Percentiles rank a stretch among this genome's conserved stretches.
These are phyloP conservation scores for Candida montana DNA, from an alignment of 805 yeast species.

Conservation along the genomic window DNA sequence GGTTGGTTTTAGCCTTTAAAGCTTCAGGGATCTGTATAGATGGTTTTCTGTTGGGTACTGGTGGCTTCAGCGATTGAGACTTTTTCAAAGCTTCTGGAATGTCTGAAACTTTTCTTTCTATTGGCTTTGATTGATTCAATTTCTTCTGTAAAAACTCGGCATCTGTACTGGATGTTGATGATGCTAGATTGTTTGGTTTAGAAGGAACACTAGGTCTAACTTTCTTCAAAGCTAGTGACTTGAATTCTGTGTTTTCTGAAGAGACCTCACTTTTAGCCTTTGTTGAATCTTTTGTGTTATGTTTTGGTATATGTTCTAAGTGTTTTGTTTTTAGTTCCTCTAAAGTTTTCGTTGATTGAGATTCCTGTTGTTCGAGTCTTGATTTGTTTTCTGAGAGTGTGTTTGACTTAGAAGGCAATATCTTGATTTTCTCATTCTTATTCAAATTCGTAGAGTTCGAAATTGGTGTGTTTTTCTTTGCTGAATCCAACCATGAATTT, in stretches of 20 bases:
- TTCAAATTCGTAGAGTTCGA: constrained; percentile 6
- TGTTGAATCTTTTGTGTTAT: not conserved
- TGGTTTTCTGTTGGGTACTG: constrained; percentile 17
- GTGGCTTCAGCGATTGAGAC: constrained; percentile 17
- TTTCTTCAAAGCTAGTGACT: constrained; percentile 18
- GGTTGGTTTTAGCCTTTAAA: constrained; percentile 8
- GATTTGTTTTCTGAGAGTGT: constrained; percentile 27
- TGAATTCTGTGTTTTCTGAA: constrained; percentile 1
- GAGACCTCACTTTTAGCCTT: not conserved
- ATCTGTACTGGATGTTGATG: not conserved
- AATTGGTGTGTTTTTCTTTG: constrained; percentile 5
- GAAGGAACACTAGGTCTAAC: constrained; percentile 15
- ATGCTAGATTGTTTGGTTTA: not conserved
- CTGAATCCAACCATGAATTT: constrained; percentile 22
- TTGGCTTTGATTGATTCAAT: constrained; percentile 1
- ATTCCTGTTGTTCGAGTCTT: constrained; percentile 9
- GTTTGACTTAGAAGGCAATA: constrained; percentile 26
- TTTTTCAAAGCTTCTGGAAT: constrained; percentile 11
- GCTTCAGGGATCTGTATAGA: constrained; percentile 21
- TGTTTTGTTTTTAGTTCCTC: constrained; percentile 14
- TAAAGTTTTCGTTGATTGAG: constrained; percentile 5
- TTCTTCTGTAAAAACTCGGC: constrained; percentile 6
- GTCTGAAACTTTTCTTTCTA: constrained; percentile 6
- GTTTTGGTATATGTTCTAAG: constrained; percentile 10
- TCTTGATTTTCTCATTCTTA: constrained; percentile 16